Conservation (phyloP, 2,329 filamentous ascomycete species). For the Fusarium sublunatum region DNA sequence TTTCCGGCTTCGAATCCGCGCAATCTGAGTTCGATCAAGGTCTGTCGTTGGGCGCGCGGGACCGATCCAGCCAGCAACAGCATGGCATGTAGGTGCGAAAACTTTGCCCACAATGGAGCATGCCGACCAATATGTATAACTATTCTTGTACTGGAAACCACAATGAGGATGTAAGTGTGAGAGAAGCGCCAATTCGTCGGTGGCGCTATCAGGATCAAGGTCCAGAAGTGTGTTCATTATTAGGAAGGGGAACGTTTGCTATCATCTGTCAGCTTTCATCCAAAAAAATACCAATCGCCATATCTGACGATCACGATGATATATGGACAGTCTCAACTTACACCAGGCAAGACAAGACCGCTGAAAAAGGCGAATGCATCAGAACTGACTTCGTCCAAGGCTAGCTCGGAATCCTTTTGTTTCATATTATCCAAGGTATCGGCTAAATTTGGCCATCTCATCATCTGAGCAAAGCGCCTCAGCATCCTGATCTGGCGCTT, state of each 20-base stretch:
- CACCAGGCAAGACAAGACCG: constrained; percentile 76
- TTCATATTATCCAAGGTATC: constrained; percentile 72
- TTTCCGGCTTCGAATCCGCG: constrained; percentile 71
- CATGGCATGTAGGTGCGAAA: constrained; percentile 75
- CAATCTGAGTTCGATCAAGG: constrained; percentile 75
- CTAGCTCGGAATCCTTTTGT: constrained; percentile 67
- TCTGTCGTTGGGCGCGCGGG: constrained; percentile 76
- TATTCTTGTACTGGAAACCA: constrained; percentile 79
- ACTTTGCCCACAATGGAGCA: constrained; percentile 80
- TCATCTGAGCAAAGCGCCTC: constrained; percentile 73
- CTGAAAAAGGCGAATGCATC: constrained; percentile 83
- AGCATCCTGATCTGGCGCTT: constrained; percentile 76
- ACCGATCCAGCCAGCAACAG: constrained; percentile 79
- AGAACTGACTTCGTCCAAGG: constrained; percentile 70
- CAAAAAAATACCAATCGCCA: background rate
- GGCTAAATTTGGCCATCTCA: constrained; percentile 81
- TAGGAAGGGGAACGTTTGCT: constrained; percentile 75
- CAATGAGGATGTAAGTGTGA: constrained; percentile 75
- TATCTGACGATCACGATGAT: background rate
- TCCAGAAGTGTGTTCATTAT: constrained; percentile 84
- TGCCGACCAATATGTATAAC: constrained; percentile 81
- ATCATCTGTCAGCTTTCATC: constrained; percentile 20
- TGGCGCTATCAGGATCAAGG: constrained; percentile 75
- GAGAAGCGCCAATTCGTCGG: constrained; percentile 72
- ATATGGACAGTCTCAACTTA: constrained; percentile 52